Evolutionary conservation across 306 rosid genomes (phyloP).

Genomic region (Dalbergia cultrata): DNA sequence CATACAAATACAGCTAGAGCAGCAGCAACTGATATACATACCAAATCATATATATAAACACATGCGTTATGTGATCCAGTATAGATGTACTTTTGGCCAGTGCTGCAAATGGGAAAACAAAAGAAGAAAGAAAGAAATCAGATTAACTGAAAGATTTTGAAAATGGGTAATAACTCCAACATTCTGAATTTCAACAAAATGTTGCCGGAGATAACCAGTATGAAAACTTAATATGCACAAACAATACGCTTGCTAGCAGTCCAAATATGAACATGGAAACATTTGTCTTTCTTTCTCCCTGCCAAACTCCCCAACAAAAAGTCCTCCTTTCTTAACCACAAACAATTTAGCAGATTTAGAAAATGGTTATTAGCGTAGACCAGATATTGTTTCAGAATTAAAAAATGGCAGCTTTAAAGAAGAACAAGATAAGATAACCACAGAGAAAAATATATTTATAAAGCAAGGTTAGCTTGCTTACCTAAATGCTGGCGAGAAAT

Average conservation of each 20-base stretch:
- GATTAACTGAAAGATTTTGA: neutral
- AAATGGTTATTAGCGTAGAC: neutral
- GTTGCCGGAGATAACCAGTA: neutral
- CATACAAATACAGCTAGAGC: conserved; percentile 19
- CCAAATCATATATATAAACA: conserved; percentile 93
- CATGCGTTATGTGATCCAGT: conserved; percentile 87
- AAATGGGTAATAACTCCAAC: neutral
- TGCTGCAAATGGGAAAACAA: conserved; percentile 68
- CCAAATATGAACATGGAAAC: conserved; percentile 23
- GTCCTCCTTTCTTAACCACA: neutral
- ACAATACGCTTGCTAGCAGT: conserved; percentile 24
- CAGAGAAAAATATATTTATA: conserved; percentile 10
- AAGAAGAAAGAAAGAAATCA: conserved; percentile 7
- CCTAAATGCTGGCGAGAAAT: conserved; percentile 94
- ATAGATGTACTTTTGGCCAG: conserved; percentile 97
- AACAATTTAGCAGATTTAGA: neutral
- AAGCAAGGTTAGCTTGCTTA: conserved; percentile 39
- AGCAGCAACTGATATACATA: conserved; percentile 49
- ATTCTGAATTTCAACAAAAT: neutral
- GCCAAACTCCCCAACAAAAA: too few relatives aligned
- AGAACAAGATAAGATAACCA: conserved; percentile 2
- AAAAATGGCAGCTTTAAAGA: conserved; percentile 26
- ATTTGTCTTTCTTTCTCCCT: neutral
- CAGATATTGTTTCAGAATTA: conserved; percentile 3
- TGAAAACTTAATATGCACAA: conserved; percentile 10